Conservation (phyloP, 129 eudicot species). For the Smallanthus sonchifolius region DNA sequence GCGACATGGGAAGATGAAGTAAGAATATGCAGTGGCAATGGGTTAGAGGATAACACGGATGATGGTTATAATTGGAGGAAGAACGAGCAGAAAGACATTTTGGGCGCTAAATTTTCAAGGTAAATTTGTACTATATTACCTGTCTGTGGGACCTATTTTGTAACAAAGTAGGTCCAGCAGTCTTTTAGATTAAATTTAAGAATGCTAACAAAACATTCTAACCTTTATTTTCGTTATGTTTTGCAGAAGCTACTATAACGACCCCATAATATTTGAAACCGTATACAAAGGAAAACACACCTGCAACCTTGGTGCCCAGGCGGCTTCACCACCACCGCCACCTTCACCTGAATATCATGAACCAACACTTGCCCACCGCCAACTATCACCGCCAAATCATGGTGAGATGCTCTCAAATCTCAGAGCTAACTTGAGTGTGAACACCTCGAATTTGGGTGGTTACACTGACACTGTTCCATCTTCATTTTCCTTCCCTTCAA, state of each 20-base stretch:
- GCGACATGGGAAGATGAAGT: constrained; percentile 61
- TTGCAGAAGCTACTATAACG: constrained; percentile 26
- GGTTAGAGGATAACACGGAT: constrained; percentile 54
- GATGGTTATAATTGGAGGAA: constrained; percentile 89
- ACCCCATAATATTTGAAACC: constrained; percentile 4
- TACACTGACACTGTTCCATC: constrained; percentile 6
- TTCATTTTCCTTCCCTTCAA: constrained; percentile 43
- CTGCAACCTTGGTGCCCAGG: constrained; percentile 3
- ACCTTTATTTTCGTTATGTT: background rate
- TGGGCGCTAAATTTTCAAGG: constrained; percentile 73
- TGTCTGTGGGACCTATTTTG: background rate
- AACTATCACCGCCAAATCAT: constrained; percentile 25
- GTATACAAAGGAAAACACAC: constrained; percentile 30
- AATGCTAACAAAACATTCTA: background rate
- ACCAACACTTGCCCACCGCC: constrained; percentile 19
- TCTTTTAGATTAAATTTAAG: background rate
- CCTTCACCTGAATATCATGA: constrained; percentile 8
- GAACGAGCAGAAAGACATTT: constrained; percentile 80
- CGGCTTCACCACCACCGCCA: constrained; percentile 10
- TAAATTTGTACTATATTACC: constrained; percentile 2
- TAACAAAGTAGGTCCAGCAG: background rate
- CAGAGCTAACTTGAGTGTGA: constrained; percentile 45
- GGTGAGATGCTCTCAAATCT: constrained; percentile 32
- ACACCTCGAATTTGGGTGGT: constrained; percentile 29
- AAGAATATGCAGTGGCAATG: constrained; percentile 45